Percentiles rank a stretch among this genome's conserved stretches.
These are phyloP conservation scores for Dillenia suffruticosa DNA, from an alignment of 164 flowering plant genomes.

Conservation along the genomic window DNA sequence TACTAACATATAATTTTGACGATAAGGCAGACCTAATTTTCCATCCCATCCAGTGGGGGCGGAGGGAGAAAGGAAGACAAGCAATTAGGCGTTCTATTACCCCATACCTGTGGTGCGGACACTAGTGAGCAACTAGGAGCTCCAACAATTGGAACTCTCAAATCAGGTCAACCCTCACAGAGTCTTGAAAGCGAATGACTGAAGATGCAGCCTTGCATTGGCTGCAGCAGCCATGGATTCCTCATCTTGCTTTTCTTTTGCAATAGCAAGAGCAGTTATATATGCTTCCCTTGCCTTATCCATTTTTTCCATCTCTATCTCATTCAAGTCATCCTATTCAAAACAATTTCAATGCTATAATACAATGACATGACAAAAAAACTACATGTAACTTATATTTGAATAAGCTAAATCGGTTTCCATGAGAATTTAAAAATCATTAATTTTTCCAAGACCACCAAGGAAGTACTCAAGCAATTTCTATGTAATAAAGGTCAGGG, in stretches of 20 bases:
- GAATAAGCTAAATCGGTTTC: no score
- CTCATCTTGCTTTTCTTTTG: slow-evolving; percentile 75
- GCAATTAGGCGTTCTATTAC: no score
- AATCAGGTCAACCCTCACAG: neutral
- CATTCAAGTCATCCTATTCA: slow-evolving; percentile 57
- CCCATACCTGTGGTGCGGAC: no score
- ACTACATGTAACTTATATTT: neutral
- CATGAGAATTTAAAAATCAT: no score
- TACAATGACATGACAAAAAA: neutral
- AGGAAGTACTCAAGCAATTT: no score
- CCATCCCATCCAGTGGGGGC: no score
- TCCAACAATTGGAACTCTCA: neutral
- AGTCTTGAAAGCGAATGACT: slow-evolving; percentile 40
- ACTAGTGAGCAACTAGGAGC: slow-evolving; percentile 6
- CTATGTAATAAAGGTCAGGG: no score
- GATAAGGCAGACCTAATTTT: no score
- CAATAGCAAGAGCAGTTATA: slow-evolving; percentile 56
- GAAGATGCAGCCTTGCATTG: slow-evolving; percentile 60
- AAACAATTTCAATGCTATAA: slow-evolving; percentile 1
- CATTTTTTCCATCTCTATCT: slow-evolving; percentile 47
- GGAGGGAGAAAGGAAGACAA: no score
- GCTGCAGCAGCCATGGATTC: slow-evolving; percentile 66
- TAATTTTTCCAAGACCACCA: no score
- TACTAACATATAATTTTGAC: no score
- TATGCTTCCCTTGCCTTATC: slow-evolving; percentile 78